Conservation (phyloP, 441 rosid genomes). For the Adansonia rubrostipa region DNA sequence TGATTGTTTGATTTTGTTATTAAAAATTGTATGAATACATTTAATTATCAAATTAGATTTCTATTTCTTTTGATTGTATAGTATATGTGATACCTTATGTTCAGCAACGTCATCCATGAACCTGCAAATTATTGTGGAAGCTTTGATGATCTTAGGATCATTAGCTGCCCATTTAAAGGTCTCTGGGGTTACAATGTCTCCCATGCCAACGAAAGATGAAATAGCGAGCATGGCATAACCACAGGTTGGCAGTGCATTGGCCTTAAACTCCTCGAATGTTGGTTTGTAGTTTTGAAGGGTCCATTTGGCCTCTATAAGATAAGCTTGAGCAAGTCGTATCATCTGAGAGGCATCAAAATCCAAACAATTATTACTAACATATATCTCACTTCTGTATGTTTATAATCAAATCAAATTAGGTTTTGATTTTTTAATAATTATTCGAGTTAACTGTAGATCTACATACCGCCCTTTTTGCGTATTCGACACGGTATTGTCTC, state of each 20-base stretch:
- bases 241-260: background rate
- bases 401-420: background rate
- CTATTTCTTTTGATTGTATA: background rate
- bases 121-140: conserved; percentile 25
- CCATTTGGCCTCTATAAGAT: conserved; percentile 31
- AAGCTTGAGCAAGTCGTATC: conserved; percentile 14
- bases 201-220: conserved; percentile 27
- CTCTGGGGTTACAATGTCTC: conserved; percentile 25
- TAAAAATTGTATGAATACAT: too few species aligned
- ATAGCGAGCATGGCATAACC: background rate
- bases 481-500: conserved; percentile 14
- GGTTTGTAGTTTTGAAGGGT: conserved; percentile 24
- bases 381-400: background rate
- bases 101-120: conserved; percentile 36
- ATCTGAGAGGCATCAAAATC: conserved; percentile 10
- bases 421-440: background rate
- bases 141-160: conserved; percentile 33
- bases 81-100: conserved; percentile 27
- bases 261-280: conserved; percentile 33
- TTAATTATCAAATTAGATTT: background rate
- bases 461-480: background rate
- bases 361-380: background rate
- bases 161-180: conserved; percentile 35
- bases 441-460: background rate
- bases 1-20: too few species aligned